Evolutionary conservation across 2,329 filamentous ascomycete species (phyloP).

Genomic region (Seiridium unicorne): DNA sequence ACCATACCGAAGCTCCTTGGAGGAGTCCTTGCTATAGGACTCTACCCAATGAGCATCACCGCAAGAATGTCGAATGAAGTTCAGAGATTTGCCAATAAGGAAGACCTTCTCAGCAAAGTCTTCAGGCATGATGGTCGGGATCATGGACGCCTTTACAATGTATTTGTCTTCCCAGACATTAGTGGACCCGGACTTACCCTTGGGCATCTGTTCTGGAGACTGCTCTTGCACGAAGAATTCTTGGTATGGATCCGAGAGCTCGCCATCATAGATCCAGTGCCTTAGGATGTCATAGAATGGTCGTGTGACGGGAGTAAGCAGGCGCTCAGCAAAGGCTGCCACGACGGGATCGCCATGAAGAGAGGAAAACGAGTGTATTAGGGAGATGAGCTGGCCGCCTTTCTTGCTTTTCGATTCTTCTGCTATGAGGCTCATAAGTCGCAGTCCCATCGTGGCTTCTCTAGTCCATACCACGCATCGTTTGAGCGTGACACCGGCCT

Average conservation of each 20-base stretch:
- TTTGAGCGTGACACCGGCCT: conserved; percentile 89
- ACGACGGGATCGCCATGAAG: conserved; percentile 96
- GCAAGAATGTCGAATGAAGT: conserved; percentile 96
- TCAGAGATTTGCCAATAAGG: conserved; percentile 93
- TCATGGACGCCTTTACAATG: conserved; percentile 78
- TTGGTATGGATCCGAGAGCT: conserved; percentile 90
- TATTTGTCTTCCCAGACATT: conserved; percentile 99
- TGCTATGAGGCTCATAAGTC: conserved; percentile 90
- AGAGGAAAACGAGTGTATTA: conserved; percentile 90
- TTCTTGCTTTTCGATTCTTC: conserved; percentile 82
- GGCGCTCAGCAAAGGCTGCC: conserved; percentile 84
- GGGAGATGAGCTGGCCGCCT: conserved; percentile 87
- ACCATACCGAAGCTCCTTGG: conserved; percentile 87
- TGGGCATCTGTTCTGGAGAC: conserved; percentile 48
- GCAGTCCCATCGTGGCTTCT: conserved; percentile 92
- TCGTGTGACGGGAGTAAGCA: conserved; percentile 81
- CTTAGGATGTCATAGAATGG: conserved; percentile 97
- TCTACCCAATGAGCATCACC: conserved; percentile 94
- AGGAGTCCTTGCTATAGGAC: conserved; percentile 87
- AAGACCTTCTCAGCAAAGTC: conserved; percentile 97
- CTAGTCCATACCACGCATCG: conserved; percentile 96
- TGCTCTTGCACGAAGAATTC: conserved; percentile 96
- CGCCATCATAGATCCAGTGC: conserved; percentile 97
- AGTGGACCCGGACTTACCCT: conserved; percentile 62
- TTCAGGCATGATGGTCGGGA: conserved; percentile 87